Percentiles rank a stretch among this genome's conserved stretches.
These are phyloP conservation scores for Trichophyton rubrum DNA, from an alignment of 2,329 filamentous ascomycete species.

Conservation along the genomic window DNA sequence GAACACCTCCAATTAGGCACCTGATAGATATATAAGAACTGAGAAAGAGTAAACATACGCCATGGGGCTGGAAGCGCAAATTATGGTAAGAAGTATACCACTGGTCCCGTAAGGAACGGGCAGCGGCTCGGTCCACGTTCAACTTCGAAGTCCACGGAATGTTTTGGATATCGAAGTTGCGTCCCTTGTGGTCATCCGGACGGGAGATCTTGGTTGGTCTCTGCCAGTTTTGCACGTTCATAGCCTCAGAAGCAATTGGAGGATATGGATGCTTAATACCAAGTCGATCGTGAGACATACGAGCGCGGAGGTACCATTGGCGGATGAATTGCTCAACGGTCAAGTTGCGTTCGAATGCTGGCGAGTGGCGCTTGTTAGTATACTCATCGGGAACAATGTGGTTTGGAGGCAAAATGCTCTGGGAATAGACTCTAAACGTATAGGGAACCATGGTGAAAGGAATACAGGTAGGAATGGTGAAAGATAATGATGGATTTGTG, in stretches of 20 bases:
- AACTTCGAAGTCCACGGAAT: constrained; percentile 31
- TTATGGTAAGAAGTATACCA: constrained; percentile 33
- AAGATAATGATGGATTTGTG: constrained; percentile 7
- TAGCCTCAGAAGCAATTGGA: constrained; percentile 20
- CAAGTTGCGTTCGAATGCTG: constrained; percentile 30
- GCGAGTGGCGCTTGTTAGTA: constrained; percentile 11
- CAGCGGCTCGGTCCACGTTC: constrained; percentile 26
- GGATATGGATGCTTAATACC: constrained; percentile 4
- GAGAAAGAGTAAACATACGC: constrained; percentile 11
- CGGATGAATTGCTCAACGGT: constrained; percentile 33
- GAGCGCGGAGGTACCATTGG: constrained; percentile 27
- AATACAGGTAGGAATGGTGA: constrained; percentile 8
- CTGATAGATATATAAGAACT: neutral
- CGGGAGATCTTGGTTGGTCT: constrained; percentile 24
- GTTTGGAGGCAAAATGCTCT: constrained; percentile 9
- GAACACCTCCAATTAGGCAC: neutral
- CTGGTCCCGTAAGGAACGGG: constrained; percentile 27
- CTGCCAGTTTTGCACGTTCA: constrained; percentile 24
- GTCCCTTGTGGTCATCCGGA: constrained; percentile 18
- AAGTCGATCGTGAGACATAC: constrained; percentile 11
- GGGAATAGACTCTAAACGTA: constrained; percentile 6
- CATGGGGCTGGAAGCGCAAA: constrained; percentile 19
- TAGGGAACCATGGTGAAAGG: constrained; percentile 8
- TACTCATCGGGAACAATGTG: constrained; percentile 11
- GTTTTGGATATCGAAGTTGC: constrained; percentile 30